Conservation (phyloP, 768 basidiomycete genomes). For the Guyanaporus albipodus region DNA sequence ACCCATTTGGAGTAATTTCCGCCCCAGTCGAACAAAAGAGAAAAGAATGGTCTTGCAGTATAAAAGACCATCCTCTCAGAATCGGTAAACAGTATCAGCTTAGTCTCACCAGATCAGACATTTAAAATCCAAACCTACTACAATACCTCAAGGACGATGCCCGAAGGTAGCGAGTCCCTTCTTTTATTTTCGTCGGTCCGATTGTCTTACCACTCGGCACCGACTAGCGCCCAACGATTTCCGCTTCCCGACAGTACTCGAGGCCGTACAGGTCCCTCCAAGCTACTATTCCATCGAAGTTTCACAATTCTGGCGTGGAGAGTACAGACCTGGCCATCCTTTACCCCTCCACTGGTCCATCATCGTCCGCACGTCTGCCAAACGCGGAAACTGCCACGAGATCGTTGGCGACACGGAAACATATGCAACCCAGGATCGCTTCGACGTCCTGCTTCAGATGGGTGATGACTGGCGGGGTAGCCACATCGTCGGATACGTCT, state of each 20-base stretch:
- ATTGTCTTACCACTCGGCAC: neutral
- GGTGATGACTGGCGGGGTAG: slow-evolving; percentile 23
- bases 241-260: slow-evolving; percentile 9
- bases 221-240: neutral
- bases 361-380: slow-evolving; percentile 19
- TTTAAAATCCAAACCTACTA: neutral
- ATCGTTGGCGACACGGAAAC: slow-evolving; percentile 26
- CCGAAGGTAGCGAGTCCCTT: neutral
- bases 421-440: slow-evolving; percentile 12
- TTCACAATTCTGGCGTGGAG: slow-evolving; percentile 30
- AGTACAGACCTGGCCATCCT: slow-evolving; percentile 8
- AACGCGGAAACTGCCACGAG: slow-evolving; percentile 26
- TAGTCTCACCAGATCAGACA: neutral
- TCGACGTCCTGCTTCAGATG: slow-evolving; percentile 13
- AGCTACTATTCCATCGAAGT: slow-evolving; percentile 22
- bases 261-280: slow-evolving; percentile 16
- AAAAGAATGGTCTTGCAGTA: neutral
- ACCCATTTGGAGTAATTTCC: slow-evolving; percentile 1
- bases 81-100: neutral
- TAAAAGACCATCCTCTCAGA: neutral
- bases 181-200: neutral
- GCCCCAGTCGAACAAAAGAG: slow-evolving; percentile 4
- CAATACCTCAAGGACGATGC: neutral
- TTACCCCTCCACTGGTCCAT: slow-evolving; percentile 30
- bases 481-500: slow-evolving; percentile 23